Evolutionary conservation across 2,329 filamentous ascomycete genomes (phyloP).

Genomic region (Domatiomyces catenatus): DNA sequence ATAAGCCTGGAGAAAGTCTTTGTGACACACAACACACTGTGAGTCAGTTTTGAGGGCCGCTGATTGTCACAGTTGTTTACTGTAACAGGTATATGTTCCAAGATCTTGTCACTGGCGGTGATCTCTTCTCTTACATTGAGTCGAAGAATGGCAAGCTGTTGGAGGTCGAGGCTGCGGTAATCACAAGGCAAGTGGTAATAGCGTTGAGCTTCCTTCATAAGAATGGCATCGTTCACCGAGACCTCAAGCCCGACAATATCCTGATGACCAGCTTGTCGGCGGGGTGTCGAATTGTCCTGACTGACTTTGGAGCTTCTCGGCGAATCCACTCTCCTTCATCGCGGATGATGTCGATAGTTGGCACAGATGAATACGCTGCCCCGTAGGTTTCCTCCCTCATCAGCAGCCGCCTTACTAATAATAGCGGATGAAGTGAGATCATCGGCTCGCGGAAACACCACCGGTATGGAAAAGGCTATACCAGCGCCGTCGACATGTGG

Average conservation of each 20-base stretch:
- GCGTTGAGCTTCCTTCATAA: conserved; percentile 44
- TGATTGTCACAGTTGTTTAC: conserved; percentile 7
- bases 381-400: conserved; percentile 33
- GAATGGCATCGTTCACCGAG: conserved; percentile 42
- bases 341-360: conserved; percentile 40
- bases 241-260: conserved; percentile 50
- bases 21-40: conserved; percentile 37
- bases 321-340: conserved; percentile 17
- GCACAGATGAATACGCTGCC: conserved; percentile 42
- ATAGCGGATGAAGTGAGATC: not conserved
- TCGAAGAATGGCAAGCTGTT: conserved; percentile 32
- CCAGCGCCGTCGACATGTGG: conserved; percentile 46
- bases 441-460: not conserved
- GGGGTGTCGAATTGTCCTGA: conserved; percentile 40
- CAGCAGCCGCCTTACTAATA: conserved; percentile 2
- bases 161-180: conserved; percentile 38
- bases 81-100: conserved; percentile 41
- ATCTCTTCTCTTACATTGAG: conserved; percentile 45
- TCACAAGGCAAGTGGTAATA: conserved; percentile 40
- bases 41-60: conserved; percentile 12
- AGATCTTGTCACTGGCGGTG: conserved; percentile 44
- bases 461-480: conserved; percentile 27
- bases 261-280: conserved; percentile 39
- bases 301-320: conserved; percentile 45
- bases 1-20: conserved; percentile 42